Percentiles rank a stretch among this genome's conserved stretches.
These are phyloP conservation scores for Trichoderma reesei DNA, from an alignment of 495 filamentous ascomycete genomes.

Conservation along the genomic window DNA sequence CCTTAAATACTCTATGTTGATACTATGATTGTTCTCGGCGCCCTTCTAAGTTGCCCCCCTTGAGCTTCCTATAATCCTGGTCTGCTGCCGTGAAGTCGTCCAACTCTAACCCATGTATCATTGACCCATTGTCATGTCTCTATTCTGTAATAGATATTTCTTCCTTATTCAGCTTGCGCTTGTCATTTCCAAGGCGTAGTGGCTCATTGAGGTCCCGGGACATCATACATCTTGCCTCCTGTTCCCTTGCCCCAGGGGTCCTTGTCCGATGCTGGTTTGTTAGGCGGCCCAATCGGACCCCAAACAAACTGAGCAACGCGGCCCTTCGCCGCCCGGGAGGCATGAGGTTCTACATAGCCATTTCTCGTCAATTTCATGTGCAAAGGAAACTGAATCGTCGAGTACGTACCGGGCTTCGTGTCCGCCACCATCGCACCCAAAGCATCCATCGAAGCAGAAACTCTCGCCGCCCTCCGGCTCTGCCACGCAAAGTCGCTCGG, in stretches of 20 bases:
- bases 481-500: neutral
- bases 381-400: no score
- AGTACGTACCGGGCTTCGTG: neutral
- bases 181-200: neutral
- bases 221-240: neutral
- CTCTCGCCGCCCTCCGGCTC: no score
- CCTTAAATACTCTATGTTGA: no score
- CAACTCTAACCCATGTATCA: no score
- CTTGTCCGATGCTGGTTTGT: neutral
- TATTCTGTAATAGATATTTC: no score
- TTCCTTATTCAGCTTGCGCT: neutral
- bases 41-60: no score
- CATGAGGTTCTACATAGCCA: neutral
- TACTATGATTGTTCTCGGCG: no score
- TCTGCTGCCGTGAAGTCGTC: no score
- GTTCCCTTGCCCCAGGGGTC: neutral
- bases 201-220: neutral
- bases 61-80: no score
- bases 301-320: neutral
- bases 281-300: neutral
- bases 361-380: no score
- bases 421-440: neutral
- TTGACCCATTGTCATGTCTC: no score
- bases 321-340: neutral
- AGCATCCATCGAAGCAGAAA: no score